A percentile compares a stretch with the other conserved stretches of the same genome.
phyloP scores from a whole-genome alignment of 805 yeast species.

The Metschnikowia corniflorae region DNA sequence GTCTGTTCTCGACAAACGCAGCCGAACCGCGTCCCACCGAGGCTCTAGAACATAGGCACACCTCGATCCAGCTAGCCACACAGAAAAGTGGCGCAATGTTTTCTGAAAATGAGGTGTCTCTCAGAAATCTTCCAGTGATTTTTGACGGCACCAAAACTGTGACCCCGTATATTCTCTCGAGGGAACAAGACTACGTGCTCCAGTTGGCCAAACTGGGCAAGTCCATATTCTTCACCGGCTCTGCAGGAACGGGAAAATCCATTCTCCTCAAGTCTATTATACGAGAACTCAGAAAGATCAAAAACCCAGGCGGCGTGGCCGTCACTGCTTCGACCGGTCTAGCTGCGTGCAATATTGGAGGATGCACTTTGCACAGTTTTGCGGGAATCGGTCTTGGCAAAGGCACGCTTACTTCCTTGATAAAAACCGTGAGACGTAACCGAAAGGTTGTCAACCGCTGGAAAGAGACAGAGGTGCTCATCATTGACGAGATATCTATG shows the following conservation, averaged over 20 bases:
- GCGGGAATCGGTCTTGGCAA: slow-evolving; percentile 82
- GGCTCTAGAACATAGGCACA: slow-evolving; percentile 9
- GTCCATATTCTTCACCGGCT: slow-evolving; percentile 73
- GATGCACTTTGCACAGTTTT: slow-evolving; percentile 80
- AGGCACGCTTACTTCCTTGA: slow-evolving; percentile 45
- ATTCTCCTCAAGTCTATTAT: slow-evolving; percentile 65
- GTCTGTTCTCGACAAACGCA: slow-evolving; percentile 7
- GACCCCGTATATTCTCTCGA: slow-evolving; percentile 34
- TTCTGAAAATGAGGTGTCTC: background rate
- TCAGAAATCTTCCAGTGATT: background rate
- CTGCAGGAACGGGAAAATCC: slow-evolving; percentile 89
- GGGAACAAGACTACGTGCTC: slow-evolving; percentile 65
- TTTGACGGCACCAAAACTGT: slow-evolving; percentile 24
- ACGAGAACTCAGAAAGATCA: slow-evolving; percentile 25
- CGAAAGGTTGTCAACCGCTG: slow-evolving; percentile 50
- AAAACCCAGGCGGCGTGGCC: slow-evolving; percentile 55
- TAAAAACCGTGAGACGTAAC: slow-evolving; percentile 47
- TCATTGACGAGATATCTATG: slow-evolving; percentile 95
- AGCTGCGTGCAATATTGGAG: slow-evolving; percentile 93
- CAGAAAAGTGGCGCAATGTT: slow-evolving; percentile 10
- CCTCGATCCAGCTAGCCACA: slow-evolving; percentile 30
- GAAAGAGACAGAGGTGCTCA: slow-evolving; percentile 64
- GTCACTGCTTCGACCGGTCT: slow-evolving; percentile 95
- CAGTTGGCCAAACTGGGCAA: slow-evolving; percentile 52
- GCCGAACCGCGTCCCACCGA: background rate